Evolutionary conservation across 75 land plant genomes (phyloP).

Genomic region (Sequoiadendron giganteum): DNA sequence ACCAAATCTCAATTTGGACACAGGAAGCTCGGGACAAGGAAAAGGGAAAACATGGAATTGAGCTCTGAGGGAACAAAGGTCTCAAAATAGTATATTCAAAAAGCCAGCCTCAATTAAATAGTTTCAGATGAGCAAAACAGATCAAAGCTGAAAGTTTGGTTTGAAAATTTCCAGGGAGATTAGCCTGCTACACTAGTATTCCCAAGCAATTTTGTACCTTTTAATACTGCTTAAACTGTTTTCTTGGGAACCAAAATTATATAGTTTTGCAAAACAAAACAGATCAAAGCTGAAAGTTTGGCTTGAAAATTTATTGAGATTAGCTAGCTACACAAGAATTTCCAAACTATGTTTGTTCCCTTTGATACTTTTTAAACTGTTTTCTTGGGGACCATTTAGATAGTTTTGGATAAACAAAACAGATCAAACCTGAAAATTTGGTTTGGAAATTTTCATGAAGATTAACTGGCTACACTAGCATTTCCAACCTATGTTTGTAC

Average conservation of each 20-base stretch:
- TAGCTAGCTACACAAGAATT: too few species aligned
- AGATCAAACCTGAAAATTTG: not conserved
- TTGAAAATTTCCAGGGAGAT: not conserved
- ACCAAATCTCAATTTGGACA: not conserved
- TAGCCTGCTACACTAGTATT: not conserved
- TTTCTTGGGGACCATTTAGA: too few species aligned
- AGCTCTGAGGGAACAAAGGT: not conserved
- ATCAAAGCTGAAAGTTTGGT: too few species aligned
- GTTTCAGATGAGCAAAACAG: not conserved
- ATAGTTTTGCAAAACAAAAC: too few species aligned
- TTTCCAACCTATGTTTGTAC: not conserved
- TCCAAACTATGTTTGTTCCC: too few species aligned
- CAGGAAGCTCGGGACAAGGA: not conserved
- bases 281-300: too few species aligned
- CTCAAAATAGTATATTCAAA: not conserved
- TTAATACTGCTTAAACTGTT: not conserved
- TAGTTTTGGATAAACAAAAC: not conserved
- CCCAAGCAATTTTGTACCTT: not conserved
- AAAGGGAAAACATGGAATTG: not conserved
- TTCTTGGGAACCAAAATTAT: too few species aligned
- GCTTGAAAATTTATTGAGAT: not conserved
- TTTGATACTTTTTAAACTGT: too few species aligned
- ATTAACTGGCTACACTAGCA: not conserved
- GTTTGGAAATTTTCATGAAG: not conserved
- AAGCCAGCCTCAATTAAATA: not conserved